phyloP scores from a whole-genome alignment of 2,329 filamentous ascomycete genomes.

The Aspergillus candidus region DNA sequence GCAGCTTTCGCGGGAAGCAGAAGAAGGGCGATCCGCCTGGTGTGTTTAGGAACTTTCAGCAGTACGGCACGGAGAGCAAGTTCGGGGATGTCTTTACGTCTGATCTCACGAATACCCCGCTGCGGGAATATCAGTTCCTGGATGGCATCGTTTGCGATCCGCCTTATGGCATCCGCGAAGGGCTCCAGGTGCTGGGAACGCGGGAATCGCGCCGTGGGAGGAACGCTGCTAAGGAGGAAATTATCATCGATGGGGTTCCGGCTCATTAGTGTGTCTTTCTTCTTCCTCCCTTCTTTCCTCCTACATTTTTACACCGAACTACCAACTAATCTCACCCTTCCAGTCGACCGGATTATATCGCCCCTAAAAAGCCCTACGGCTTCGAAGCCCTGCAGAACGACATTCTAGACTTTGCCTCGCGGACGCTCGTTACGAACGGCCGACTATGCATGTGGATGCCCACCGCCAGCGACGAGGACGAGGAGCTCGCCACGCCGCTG shows the following conservation, averaged over 20 bases:
- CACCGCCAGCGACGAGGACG: conserved; percentile 71
- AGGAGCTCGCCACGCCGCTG: conserved; percentile 68
- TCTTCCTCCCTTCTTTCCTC: background rate
- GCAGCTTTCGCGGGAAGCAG: conserved; percentile 67
- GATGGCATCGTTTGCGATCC: conserved; percentile 95
- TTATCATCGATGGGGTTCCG: conserved; percentile 63
- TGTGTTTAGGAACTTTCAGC: conserved; percentile 68
- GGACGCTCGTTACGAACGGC: conserved; percentile 70
- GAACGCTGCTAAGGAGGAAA: conserved; percentile 37
- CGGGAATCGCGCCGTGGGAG: conserved; percentile 48
- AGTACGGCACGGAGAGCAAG: conserved; percentile 63
- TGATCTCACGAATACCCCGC: conserved; percentile 81
- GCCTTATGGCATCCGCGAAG: conserved; percentile 91
- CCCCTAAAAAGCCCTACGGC: conserved; percentile 86
- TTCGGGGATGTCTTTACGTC: conserved; percentile 77
- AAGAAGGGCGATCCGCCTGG: conserved; percentile 40
- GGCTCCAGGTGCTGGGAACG: conserved; percentile 76
- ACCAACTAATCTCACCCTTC: background rate
- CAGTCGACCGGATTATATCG: conserved; percentile 63
- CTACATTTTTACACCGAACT: no score
- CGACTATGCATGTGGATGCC: conserved; percentile 96
- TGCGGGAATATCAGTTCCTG: conserved; percentile 57
- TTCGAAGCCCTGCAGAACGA: conserved; percentile 87
- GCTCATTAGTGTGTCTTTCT: conserved; percentile 56
- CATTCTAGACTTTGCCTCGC: conserved; percentile 73